Evolutionary conservation across 129 eudicot species (phyloP), one percentile per base, ranked within the genome.

Genomic region (Flaveria robusta): DNA sequence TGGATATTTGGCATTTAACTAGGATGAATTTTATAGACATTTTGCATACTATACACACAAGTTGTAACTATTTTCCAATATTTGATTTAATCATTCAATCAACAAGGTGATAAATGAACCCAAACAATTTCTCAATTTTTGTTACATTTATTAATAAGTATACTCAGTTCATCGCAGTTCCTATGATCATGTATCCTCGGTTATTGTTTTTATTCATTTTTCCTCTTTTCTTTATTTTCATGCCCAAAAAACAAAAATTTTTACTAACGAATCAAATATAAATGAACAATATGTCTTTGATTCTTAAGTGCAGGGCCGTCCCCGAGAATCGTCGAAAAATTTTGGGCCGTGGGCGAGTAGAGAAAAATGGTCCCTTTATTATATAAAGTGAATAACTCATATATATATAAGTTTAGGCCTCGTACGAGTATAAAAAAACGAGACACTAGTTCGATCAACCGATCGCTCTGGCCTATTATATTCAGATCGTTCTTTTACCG

Each of bases 21-120:
- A 67, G 85, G 74, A 60, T 70, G 62, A 71, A 34, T 72, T 65
- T 77, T 34, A 78, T 70, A 77, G 56, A 68, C 59, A 76, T 24
- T 26, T 59, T 59, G 72, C 79, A 45, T 47, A 16, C 7, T 74
- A 79, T 64, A 68, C 55, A 71, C 19, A 75, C 68, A 75, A 37
- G 69, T 64, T 74, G 75, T 67, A 79, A 55, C 37, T 59, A 66
- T 66, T 75, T 76, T 85, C 74, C 68, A 71, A 79, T 82, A 82
- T 74, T 75, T 68, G 41, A 4, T 34, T 34, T 34, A 34, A 5
- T 34, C 39, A 47, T 75, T 50, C 49, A 78, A 78, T 78, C 71
- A 49, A 70, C 86, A 82, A 62, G 70, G 68, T n/a, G 82, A 85
- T 62, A 45, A 60, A 74, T 77, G 41, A 31, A 68, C 51, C 7